phyloP scores from a whole-genome alignment of 2,329 filamentous ascomycete genomes.

The Geosmithia morbida region DNA sequence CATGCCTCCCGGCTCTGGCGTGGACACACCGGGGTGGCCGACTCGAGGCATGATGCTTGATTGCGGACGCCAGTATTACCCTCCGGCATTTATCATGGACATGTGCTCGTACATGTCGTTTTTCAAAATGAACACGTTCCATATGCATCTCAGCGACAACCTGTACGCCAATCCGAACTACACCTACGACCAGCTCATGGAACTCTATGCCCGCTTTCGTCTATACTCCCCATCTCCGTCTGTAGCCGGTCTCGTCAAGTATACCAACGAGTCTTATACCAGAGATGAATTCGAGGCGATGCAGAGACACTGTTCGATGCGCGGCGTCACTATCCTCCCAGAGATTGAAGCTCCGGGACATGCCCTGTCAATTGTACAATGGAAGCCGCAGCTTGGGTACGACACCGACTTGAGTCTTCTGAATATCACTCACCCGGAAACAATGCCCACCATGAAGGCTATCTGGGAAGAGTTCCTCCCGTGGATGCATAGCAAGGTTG shows the following conservation, averaged over 20 bases:
- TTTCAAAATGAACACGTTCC: conserved; percentile 46
- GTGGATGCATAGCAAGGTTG: conserved; percentile 39
- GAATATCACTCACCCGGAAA: conserved; percentile 27
- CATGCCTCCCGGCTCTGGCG: conserved; percentile 24
- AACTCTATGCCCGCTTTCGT: conserved; percentile 40
- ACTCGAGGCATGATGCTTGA: conserved; percentile 37
- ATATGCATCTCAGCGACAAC: conserved; percentile 44
- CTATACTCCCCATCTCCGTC: conserved; percentile 31
- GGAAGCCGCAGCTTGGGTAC: conserved; percentile 40
- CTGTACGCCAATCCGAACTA: conserved; percentile 33
- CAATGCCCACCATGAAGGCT: conserved; percentile 31
- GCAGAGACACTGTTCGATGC: conserved; percentile 32
- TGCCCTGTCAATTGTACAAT: conserved; percentile 39
- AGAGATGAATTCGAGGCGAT: conserved; percentile 34
- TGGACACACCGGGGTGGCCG: conserved; percentile 35
- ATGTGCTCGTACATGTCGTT: conserved; percentile 45
- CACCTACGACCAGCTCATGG: conserved; percentile 26
- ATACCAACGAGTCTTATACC: conserved; percentile 39
- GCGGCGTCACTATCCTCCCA: conserved; percentile 42
- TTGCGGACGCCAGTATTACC: conserved; percentile 40
- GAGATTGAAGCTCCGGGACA: conserved; percentile 48
- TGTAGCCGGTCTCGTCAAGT: conserved; percentile 32
- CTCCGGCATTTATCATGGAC: conserved; percentile 36
- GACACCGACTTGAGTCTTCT: conserved; percentile 30
- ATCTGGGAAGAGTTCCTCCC: conserved; percentile 39